Percentiles rank a stretch among this genome's conserved stretches.
phyloP scores from a whole-genome alignment of 2,329 filamentous ascomycete genomes.

The Claviceps maximensis region DNA sequence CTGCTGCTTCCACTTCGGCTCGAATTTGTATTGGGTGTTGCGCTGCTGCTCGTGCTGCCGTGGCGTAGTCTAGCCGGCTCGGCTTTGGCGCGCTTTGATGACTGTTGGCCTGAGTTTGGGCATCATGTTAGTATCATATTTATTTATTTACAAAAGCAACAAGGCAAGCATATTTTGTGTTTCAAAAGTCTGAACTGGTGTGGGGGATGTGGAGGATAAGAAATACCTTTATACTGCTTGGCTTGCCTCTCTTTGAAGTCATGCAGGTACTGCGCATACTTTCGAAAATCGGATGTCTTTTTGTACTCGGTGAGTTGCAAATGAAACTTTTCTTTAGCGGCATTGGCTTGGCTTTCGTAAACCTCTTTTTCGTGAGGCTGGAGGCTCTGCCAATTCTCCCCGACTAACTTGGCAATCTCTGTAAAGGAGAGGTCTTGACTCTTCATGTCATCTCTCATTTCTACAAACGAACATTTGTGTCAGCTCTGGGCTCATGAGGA shows the following conservation, averaged over 20 bases:
- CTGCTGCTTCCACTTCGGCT: slow-evolving; percentile 35
- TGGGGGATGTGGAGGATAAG: not conserved
- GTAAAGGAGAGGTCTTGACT: slow-evolving; percentile 67
- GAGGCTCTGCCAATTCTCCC: slow-evolving; percentile 69
- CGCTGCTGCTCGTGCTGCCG: slow-evolving; percentile 28
- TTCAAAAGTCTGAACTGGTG: too few species aligned
- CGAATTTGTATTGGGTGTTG: slow-evolving; percentile 22
- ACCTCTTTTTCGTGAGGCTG: slow-evolving; percentile 53
- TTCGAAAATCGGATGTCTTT: slow-evolving; percentile 55
- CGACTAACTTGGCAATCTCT: slow-evolving; percentile 71
- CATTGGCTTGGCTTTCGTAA: slow-evolving; percentile 58
- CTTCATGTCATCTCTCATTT: slow-evolving; percentile 66
- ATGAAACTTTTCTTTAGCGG: slow-evolving; percentile 66
- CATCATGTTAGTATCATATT: not conserved
- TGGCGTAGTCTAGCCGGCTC: slow-evolving; percentile 25
- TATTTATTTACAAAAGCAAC: not conserved
- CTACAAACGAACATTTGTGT: slow-evolving; percentile 25
- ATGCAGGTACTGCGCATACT: slow-evolving; percentile 58
- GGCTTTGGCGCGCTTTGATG: slow-evolving; percentile 34
- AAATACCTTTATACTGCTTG: slow-evolving; percentile 40
- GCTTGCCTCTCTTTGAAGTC: slow-evolving; percentile 68
- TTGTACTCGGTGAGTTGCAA: slow-evolving; percentile 63
- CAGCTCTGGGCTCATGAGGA: not conserved
- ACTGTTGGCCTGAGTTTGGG: slow-evolving; percentile 20
- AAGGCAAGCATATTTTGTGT: not conserved